Conservation (phyloP, 805 yeast species). For the Cyberlindnera euphorbiiphila region DNA sequence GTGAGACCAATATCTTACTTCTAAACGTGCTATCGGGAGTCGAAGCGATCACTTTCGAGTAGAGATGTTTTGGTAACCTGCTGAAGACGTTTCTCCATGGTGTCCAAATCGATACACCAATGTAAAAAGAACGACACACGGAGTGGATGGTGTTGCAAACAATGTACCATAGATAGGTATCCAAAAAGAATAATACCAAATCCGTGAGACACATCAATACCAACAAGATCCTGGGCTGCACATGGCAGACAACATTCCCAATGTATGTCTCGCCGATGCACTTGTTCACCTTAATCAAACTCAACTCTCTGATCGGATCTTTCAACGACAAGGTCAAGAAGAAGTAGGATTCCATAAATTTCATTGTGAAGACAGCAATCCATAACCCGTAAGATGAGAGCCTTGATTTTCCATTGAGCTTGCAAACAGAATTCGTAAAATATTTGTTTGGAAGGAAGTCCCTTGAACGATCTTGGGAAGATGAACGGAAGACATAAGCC, state of each 20-base stretch:
- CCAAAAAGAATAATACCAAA: slow-evolving; percentile 66
- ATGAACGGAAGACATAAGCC: slow-evolving; percentile 47
- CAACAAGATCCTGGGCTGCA: slow-evolving; percentile 56
- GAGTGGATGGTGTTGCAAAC: slow-evolving; percentile 75
- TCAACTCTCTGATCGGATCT: slow-evolving; percentile 70
- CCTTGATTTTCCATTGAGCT: slow-evolving; percentile 47
- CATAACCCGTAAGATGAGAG: slow-evolving; percentile 68
- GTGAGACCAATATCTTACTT: slow-evolving; percentile 95
- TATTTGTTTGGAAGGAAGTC: slow-evolving; percentile 46
- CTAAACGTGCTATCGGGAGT: slow-evolving; percentile 88
- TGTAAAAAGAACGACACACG: slow-evolving; percentile 61
- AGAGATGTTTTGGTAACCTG: slow-evolving; percentile 70
- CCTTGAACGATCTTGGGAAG: slow-evolving; percentile 32
- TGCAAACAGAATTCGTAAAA: slow-evolving; percentile 59
- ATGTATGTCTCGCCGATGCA: slow-evolving; percentile 62
- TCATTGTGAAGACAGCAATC: slow-evolving; percentile 62
- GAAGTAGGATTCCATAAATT: slow-evolving; percentile 74
- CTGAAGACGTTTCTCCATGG: slow-evolving; percentile 85
- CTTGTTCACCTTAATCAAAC: slow-evolving; percentile 46
- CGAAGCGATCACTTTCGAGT: slow-evolving; percentile 54
- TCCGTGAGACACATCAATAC: slow-evolving; percentile 55
- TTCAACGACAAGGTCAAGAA: slow-evolving; percentile 67
- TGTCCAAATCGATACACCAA: slow-evolving; percentile 82
- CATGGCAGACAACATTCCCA: slow-evolving; percentile 48
- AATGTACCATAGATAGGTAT: slow-evolving; percentile 83